Evolutionary conservation across 768 basidiomycete species (phyloP), one percentile per base, ranked within the genome.

Genomic region (Pleurotus eryngii): DNA sequence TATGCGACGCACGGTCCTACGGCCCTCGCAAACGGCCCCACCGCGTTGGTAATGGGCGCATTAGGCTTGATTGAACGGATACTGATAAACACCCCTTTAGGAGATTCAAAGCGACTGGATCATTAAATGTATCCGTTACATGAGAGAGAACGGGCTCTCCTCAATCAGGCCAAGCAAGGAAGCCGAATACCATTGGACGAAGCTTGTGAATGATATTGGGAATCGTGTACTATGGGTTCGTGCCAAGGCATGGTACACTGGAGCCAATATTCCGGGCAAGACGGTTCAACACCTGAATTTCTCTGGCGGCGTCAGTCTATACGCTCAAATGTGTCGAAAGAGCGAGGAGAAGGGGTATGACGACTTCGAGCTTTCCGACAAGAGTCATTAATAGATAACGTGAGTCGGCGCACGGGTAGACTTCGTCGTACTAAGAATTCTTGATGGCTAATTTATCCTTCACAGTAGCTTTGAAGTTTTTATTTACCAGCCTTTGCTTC

Each of bases 21-120:
- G 3, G 63, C 46, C 5, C 49, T 62, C 38, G 35, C 49, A 37
- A 62, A 60, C 35, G 63, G 58, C 5, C 63, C 61, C 3, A 62
- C 42, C n/a, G 47, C 47, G 11, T 46, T 60, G 49, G 63, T 61
- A 35, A 35, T 9, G 26, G 60, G 53, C 3, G 27, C 37, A 7
- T 5, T 14, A 37, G 15, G 24, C 7, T 37, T 14, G 37, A 50
- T 35, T n/a, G 26, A 18, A 18, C 14, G 46, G 46, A 5, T 48
- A n/a, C 35, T n/a, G 14, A 35, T n/a, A 17, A 17, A 30, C 15
- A 57, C 11, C 14, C 45, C 12, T 14, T 30, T 27, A 64, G 63
- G 63, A 62, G 55, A 46, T 62, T 24, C 61, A 64, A 45, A 40
- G 63, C 2, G 61, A 58, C 17, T 64, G 63, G 63, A 47, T 64